phyloP scores from a whole-genome alignment of 352 stramenopile species.

The Pythium rishiriense region DNA sequence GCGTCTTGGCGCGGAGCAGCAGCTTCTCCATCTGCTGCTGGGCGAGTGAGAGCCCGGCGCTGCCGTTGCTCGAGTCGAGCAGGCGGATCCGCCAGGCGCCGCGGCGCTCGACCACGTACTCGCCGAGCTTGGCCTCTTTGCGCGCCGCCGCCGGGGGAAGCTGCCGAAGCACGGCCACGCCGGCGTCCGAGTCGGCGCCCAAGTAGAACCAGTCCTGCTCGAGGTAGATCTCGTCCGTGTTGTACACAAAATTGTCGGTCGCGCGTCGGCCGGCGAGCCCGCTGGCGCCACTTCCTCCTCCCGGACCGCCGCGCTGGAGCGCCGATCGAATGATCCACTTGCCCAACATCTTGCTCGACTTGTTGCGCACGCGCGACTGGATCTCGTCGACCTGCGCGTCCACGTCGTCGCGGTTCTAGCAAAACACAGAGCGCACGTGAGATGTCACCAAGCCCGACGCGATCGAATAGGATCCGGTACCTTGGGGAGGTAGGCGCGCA shows the following conservation, averaged over 20 bases:
- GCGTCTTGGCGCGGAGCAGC: conserved; percentile 65
- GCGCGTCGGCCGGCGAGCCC: conserved; percentile 24
- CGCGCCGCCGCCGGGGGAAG: conserved; percentile 32
- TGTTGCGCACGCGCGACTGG: conserved; percentile 78
- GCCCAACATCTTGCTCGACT: conserved; percentile 68
- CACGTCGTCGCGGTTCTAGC: conserved; percentile 61
- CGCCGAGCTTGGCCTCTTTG: conserved; percentile 28
- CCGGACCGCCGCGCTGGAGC: conserved; percentile 27
- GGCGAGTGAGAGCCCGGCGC: conserved; percentile 59
- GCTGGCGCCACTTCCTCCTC: no score
- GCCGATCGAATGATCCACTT: conserved; percentile 81
- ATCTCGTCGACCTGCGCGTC: conserved; percentile 80
- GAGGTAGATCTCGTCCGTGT: conserved; percentile 80
- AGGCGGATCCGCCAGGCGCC: conserved; percentile 67
- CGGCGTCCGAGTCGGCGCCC: conserved; percentile 60
- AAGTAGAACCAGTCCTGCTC: conserved; percentile 88
- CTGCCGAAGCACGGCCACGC: conserved; percentile 64
- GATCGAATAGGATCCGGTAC: conserved; percentile 17
- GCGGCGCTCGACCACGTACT: conserved; percentile 71
- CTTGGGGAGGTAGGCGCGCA: conserved; percentile 75
- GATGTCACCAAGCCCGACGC: not conserved
- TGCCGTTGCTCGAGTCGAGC: conserved; percentile 68
- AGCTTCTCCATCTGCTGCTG: conserved; percentile 84
- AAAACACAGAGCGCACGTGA: not conserved
- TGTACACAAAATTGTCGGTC: conserved; percentile 78